Conservation (phyloP, 1,139 yeast species). For the Suhomyces atakaporum region DNA sequence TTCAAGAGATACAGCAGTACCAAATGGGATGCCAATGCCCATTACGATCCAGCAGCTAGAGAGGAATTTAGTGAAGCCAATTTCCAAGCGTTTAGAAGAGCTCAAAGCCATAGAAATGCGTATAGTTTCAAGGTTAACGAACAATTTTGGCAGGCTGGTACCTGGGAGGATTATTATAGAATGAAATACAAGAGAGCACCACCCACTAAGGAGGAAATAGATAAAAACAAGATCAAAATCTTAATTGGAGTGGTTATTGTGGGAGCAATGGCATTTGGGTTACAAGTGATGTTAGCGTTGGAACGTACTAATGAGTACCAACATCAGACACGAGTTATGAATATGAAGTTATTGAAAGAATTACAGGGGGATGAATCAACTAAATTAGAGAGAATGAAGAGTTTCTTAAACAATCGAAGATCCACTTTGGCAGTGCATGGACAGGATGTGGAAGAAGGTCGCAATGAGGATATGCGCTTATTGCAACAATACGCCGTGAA, state of each 20-base stretch:
- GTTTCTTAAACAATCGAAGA: conserved; percentile 64
- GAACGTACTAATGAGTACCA: conserved; percentile 36
- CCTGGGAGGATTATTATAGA: conserved; percentile 67
- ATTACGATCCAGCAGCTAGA: conserved; percentile 10
- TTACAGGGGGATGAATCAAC: conserved; percentile 46
- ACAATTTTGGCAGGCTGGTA: conserved; percentile 65
- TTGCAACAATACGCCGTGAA: conserved; percentile 37
- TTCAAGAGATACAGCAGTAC: conserved; percentile 31
- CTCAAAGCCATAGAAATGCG: conserved; percentile 39
- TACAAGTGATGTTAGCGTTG: conserved; percentile 49
- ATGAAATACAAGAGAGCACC: conserved; percentile 42
- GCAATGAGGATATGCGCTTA: conserved; percentile 27
- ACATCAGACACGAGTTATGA: conserved; percentile 33
- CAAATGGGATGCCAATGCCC: conserved; percentile 23
- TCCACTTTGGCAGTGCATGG: conserved; percentile 26
- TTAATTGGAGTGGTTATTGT: conserved; percentile 45
- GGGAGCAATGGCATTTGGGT: conserved; percentile 38
- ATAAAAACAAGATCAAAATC: conserved; percentile 49
- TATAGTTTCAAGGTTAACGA: conserved; percentile 42
- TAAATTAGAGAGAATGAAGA: conserved; percentile 48
- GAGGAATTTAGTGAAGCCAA: conserved; percentile 16
- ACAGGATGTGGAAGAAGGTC: conserved; percentile 16
- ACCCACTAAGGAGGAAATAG: conserved; percentile 46
- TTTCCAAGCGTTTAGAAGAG: conserved; percentile 36
- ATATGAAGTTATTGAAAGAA: conserved; percentile 50